phyloP scores from a whole-genome alignment of 768 basidiomycete genomes.

The Agaricus sinodeliciosus region DNA sequence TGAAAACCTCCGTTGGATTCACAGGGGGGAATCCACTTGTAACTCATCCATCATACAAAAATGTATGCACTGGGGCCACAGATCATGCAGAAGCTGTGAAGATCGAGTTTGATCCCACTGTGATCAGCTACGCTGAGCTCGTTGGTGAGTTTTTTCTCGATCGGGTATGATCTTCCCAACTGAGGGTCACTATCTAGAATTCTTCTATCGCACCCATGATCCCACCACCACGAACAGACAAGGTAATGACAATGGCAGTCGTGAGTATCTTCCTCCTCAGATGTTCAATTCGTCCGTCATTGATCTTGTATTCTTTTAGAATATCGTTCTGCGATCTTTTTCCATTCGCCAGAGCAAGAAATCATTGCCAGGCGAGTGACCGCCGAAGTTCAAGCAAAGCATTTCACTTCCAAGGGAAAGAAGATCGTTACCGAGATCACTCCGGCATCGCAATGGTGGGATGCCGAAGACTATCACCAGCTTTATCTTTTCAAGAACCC shows the following conservation, averaged over 20 bases:
- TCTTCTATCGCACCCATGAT: slow-evolving; percentile 93
- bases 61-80: slow-evolving; percentile 77
- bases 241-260: slow-evolving; percentile 71
- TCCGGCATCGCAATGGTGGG: slow-evolving; percentile 69
- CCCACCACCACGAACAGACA: slow-evolving; percentile 81
- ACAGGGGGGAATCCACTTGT: slow-evolving; percentile 60
- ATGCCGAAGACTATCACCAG: slow-evolving; percentile 82
- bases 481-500: slow-evolving; percentile 83
- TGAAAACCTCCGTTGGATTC: slow-evolving; percentile 74
- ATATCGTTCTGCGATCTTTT: slow-evolving; percentile 93
- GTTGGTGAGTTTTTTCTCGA: slow-evolving; percentile 53
- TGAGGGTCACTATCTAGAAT: slow-evolving; percentile 41
- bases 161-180: not conserved
- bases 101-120: slow-evolving; percentile 78
- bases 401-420: slow-evolving; percentile 66
- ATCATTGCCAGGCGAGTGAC: slow-evolving; percentile 71
- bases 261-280: slow-evolving; percentile 36
- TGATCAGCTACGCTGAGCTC: slow-evolving; percentile 78
- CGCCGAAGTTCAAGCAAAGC: slow-evolving; percentile 74
- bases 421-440: slow-evolving; percentile 77
- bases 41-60: slow-evolving; percentile 56
- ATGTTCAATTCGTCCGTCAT: not conserved
- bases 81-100: slow-evolving; percentile 85
- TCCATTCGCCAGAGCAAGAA: slow-evolving; percentile 64
- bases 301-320: slow-evolving; percentile 35